phyloP scores from a whole-genome alignment of 345 rosid genomes.

The Linum usitatissimum region DNA sequence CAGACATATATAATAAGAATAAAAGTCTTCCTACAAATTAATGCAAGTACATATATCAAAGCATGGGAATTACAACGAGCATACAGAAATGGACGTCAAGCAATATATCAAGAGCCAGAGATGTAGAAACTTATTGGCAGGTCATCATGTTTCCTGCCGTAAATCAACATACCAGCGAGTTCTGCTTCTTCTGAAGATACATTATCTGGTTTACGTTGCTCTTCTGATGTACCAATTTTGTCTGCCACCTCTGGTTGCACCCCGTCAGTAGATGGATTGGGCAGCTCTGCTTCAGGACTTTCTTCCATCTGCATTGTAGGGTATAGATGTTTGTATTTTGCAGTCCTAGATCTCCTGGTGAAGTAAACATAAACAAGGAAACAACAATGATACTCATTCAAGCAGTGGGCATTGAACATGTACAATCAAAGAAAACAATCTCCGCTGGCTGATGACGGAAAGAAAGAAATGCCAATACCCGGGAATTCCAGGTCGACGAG shows the following conservation, averaged over 20 bases:
- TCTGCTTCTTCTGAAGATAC: constrained; percentile 11
- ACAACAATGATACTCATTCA: constrained; percentile 2
- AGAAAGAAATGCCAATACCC: constrained; percentile 30
- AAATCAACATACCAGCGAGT: constrained; percentile 37
- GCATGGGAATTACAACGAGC: no score
- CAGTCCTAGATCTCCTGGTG: constrained; percentile 35
- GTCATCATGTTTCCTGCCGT: constrained; percentile 8
- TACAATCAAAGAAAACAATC: not conserved
- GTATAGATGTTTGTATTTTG: constrained; percentile 37
- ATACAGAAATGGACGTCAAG: not conserved
- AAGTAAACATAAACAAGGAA: constrained; percentile 8
- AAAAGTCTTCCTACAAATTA: no score
- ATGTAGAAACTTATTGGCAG: not conserved
- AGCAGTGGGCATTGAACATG: not conserved
- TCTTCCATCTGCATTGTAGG: constrained; percentile 28
- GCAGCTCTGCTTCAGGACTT: constrained; percentile 24
- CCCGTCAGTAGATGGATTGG: constrained; percentile 15
- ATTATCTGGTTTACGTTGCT: constrained; percentile 14
- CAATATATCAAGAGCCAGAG: not conserved
- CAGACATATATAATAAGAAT: not conserved
- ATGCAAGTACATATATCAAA: no score
- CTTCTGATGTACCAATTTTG: constrained; percentile 18
- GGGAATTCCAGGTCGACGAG: constrained; percentile 54
- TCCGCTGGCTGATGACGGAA: not conserved
- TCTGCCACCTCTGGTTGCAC: constrained; percentile 24